Evolutionary conservation across 805 yeast genomes (phyloP), one percentile per base, ranked within the genome.

Genomic region (Saccharomycopsis guyanensis): DNA sequence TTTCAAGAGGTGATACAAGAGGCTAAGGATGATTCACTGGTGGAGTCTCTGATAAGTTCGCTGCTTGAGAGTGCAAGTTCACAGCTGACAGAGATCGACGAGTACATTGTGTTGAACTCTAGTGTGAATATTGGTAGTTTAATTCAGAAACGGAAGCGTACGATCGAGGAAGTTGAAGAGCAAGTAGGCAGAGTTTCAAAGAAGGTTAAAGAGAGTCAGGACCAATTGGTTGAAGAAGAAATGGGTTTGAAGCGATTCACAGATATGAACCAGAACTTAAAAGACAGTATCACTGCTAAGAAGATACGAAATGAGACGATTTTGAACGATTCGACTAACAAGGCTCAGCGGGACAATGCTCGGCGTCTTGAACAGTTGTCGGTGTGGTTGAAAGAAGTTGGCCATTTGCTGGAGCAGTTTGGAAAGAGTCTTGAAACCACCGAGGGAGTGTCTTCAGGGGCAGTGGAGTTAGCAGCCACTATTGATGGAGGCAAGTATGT

Each of bases 101-200:
- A 46, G 12, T 50, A 47, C 32, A 24, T 50, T n/a, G 18, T 50
- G n/a, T 24, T 50, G 22, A 50, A 44, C 31, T 50, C 53, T 6
- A 27, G 43, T 4, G 37, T 38, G 15, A 50, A 47, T 31, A 41
- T 50, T 31, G 27, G 22, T 4, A 12, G 38, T 3, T 42, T 50
- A 18, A 34, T 47, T 7, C 32, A 31, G n/a, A 46, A 43, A 18
- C 24, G 53, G 29, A 42, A 40, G 31, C 27, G 34, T 19, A 27
- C 40, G 3, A 33, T 31, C 10, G 40, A 45, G 38, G 38, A 41
- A 19, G 6, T 38, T 25, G 41, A 33, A 29, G 33, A n/a, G 19
- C 22, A 27, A 13, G 33, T 22, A 10, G 48, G 45, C 15, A 29
- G 4, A 15, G 23, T 37, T 12, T 13, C 3, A 2, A 45, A 44